Conservation (phyloP, 805 yeast genomes). For the Candida railenensis region DNA sequence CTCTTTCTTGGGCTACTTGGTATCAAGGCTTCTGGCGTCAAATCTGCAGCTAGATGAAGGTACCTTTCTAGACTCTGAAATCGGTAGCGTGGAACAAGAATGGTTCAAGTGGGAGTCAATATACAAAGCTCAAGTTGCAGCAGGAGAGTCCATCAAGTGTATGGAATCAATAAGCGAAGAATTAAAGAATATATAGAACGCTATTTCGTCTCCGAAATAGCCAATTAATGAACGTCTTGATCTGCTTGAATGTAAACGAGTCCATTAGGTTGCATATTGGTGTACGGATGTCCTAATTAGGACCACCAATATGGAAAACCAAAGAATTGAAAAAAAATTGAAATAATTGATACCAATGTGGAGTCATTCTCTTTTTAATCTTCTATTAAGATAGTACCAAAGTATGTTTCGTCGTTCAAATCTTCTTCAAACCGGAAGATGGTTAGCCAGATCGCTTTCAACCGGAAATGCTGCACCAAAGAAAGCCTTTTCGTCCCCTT, state of each 20-base stretch:
- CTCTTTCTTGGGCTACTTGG: conserved; percentile 65
- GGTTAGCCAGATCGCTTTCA: background rate
- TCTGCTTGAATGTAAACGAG: too few species aligned
- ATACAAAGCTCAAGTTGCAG: conserved; percentile 39
- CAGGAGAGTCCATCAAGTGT: conserved; percentile 27
- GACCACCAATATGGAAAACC: background rate
- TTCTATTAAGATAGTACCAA: background rate
- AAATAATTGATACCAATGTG: too few species aligned
- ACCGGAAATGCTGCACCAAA: background rate
- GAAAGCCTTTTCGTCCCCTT: background rate
- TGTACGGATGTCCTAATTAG: background rate
- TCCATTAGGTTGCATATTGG: background rate
- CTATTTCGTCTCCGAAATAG: too few species aligned
- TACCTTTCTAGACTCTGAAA: conserved; percentile 25
- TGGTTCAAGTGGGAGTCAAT: conserved; percentile 37
- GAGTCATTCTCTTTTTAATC: background rate
- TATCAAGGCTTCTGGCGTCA: conserved; percentile 27
- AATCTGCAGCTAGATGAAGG: conserved; percentile 24
- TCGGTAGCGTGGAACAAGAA: conserved; percentile 30
- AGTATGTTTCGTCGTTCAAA: background rate
- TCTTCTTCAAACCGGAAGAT: background rate
- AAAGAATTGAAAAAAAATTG: background rate
- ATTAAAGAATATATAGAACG: conserved; percentile 11
- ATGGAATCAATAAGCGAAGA: conserved; percentile 25
- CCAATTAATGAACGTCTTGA: background rate